phyloP scores from a whole-genome alignment of 306 rosid genomes.

The Herpetospermum pedunculosum region DNA sequence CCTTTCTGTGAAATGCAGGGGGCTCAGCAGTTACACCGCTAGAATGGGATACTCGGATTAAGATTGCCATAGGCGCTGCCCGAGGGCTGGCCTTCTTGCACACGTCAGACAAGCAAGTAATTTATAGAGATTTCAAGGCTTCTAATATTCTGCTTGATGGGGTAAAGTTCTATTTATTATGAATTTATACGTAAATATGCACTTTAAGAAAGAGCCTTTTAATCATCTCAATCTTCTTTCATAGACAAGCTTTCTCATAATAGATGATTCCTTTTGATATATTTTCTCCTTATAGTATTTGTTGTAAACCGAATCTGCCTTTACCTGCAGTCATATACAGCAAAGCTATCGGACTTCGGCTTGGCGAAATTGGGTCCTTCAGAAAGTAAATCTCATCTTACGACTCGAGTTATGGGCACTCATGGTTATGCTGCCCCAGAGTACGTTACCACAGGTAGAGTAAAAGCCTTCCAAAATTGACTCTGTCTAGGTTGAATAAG shows the following conservation, averaged over 20 bases:
- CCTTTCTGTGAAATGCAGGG: constrained; percentile 28
- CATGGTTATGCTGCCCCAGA: constrained; percentile 98
- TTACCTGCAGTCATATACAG: constrained; percentile 53
- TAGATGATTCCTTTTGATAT: background rate
- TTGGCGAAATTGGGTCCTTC: constrained; percentile 97
- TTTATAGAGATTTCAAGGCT: constrained; percentile 92
- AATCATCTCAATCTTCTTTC: background rate
- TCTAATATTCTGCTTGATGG: constrained; percentile 87
- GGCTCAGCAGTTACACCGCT: constrained; percentile 78
- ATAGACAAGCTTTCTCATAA: background rate
- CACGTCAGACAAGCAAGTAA: constrained; percentile 67
- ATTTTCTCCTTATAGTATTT: background rate
- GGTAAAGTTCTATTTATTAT: constrained; percentile 29
- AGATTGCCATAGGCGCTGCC: constrained; percentile 94
- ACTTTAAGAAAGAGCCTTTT: background rate
- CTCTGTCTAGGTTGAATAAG: background rate
- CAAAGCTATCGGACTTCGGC: constrained; percentile 95
- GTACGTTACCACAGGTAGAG: constrained; percentile 73
- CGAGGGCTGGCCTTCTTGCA: constrained; percentile 84
- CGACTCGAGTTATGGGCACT: constrained; percentile 96
- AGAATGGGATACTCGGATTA: constrained; percentile 71
- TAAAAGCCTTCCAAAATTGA: background rate
- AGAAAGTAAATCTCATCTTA: constrained; percentile 84
- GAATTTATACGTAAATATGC: background rate
- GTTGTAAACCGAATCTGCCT: background rate